Percentiles rank a stretch among this genome's conserved stretches.
phyloP scores from a whole-genome alignment of 768 basidiomycete genomes.

The Termitomyces sp. region DNA sequence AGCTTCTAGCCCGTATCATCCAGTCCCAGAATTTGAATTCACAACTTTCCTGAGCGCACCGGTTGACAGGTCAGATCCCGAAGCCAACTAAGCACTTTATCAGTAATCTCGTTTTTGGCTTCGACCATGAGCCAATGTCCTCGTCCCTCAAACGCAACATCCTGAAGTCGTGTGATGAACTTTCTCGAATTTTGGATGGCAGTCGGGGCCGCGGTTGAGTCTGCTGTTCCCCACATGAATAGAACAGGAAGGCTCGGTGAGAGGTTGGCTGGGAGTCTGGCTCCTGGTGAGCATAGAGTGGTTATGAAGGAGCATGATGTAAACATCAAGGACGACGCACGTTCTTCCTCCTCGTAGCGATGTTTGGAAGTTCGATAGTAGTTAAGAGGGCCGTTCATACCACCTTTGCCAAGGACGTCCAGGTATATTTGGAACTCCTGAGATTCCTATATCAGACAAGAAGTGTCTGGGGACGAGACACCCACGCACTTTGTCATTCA shows the following conservation, averaged over 20 bases:
- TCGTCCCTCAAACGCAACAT: slow-evolving; percentile 44
- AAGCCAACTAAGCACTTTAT: slow-evolving; percentile 44
- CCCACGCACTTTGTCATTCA: slow-evolving; percentile 21
- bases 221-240: slow-evolving; percentile 54
- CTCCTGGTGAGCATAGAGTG: slow-evolving; percentile 25
- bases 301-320: not conserved
- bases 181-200: slow-evolving; percentile 39
- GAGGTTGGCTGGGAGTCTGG: slow-evolving; percentile 36
- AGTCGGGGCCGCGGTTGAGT: slow-evolving; percentile 38
- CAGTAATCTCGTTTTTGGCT: slow-evolving; percentile 48
- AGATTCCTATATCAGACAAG: not conserved
- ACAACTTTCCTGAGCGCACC: slow-evolving; percentile 13
- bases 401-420: slow-evolving; percentile 36
- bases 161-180: slow-evolving; percentile 45
- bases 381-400: slow-evolving; percentile 67
- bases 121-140: slow-evolving; percentile 74
- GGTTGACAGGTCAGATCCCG: slow-evolving; percentile 23
- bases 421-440: slow-evolving; percentile 57
- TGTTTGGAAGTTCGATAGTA: slow-evolving; percentile 63
- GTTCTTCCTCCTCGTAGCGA: slow-evolving; percentile 64
- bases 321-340: slow-evolving; percentile 18
- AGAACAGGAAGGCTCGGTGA: slow-evolving; percentile 50
- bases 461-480: not conserved
- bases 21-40: not conserved
- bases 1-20: not conserved